Percentiles rank a stretch among this genome's conserved stretches.
These are phyloP conservation scores for Akanthomyces muscarius DNA, from an alignment of 2,329 filamentous ascomycete genomes.

Conservation along the genomic window DNA sequence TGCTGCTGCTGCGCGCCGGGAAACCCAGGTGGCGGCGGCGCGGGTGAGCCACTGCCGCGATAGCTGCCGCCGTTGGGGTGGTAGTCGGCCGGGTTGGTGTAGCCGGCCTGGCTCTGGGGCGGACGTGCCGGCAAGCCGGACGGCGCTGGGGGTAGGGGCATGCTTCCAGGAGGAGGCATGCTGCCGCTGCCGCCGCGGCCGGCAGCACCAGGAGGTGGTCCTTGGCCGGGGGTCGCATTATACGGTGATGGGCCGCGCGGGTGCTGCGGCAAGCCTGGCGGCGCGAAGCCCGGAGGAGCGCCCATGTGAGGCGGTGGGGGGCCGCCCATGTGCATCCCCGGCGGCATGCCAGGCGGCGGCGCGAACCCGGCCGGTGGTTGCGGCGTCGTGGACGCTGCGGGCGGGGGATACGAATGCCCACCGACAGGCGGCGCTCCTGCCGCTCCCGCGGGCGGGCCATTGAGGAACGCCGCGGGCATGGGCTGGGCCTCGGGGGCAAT, in stretches of 20 bases:
- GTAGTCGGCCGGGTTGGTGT: constrained; percentile 45
- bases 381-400: constrained; percentile 20
- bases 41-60: constrained; percentile 37
- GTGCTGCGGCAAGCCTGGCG: constrained; percentile 13
- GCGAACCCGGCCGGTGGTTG: constrained; percentile 33
- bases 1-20: constrained; percentile 24
- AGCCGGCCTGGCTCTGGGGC: constrained; percentile 43
- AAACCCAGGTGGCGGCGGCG: constrained; percentile 35
- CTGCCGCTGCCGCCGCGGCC: constrained; percentile 29
- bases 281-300: constrained; percentile 33
- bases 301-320: constrained; percentile 20
- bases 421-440: constrained; percentile 20
- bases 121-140: constrained; percentile 49
- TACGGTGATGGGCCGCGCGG: constrained; percentile 33
- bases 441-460: constrained; percentile 19
- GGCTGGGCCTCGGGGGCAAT: constrained; percentile 77
- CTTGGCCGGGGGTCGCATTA: constrained; percentile 24
- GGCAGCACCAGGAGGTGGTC: constrained; percentile 23
- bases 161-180: constrained; percentile 19
- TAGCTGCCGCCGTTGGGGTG: constrained; percentile 38
- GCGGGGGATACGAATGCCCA: constrained; percentile 9
- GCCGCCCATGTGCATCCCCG: constrained; percentile 24
- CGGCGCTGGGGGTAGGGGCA: constrained; percentile 45
- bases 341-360: constrained; percentile 24
- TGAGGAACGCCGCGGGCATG: constrained; percentile 68